A percentile compares a stretch with the other conserved stretches of the same genome.
Evolutionary conservation across 805 yeast species (phyloP).

Genomic region (Grigorovia jiainica): DNA sequence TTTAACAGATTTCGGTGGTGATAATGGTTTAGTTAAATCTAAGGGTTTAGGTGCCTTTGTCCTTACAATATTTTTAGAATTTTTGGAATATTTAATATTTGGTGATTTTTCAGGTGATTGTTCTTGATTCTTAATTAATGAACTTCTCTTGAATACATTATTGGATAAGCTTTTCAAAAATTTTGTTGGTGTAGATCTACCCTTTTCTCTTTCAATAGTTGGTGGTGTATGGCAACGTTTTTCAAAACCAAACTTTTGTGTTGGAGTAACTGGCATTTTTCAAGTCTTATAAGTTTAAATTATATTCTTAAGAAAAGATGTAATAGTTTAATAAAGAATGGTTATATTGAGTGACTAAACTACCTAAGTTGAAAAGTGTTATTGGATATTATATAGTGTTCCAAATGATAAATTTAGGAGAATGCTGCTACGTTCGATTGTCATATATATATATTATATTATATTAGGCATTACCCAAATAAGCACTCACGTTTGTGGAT

Average conservation of each 20-base stretch:
- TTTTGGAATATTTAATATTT: conserved; percentile 3
- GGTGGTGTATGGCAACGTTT: conserved; percentile 29
- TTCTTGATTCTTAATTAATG: conserved; percentile 8
- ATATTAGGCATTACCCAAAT: too few species aligned
- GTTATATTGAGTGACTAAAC: too few species aligned
- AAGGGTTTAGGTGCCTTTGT: conserved; percentile 17
- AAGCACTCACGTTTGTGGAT: too few species aligned
- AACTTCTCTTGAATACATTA: conserved; percentile 16
- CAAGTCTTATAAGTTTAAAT: too few species aligned
- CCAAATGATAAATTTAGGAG: too few species aligned
- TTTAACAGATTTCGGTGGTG: conserved; percentile 20
- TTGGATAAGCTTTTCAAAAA: conserved; percentile 21
- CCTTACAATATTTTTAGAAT: conserved; percentile 10
- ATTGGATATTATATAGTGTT: too few species aligned
- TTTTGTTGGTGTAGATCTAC: conserved; percentile 12
- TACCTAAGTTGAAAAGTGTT: too few species aligned
- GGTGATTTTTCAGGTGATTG: conserved; percentile 1
- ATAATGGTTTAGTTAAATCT: conserved; percentile 12
- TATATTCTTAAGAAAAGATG: too few species aligned
- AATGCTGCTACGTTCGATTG: too few species aligned
- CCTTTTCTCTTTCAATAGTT: conserved; percentile 16
- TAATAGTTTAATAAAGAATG: too few species aligned
- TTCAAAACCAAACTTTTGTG: conserved; percentile 2
- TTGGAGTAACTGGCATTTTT: conserved; percentile 10
- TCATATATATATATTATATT: too few species aligned